These are phyloP conservation scores for Suillus ampliporus DNA, from an alignment of 768 basidiomycete species.

Conservation along the genomic window DNA sequence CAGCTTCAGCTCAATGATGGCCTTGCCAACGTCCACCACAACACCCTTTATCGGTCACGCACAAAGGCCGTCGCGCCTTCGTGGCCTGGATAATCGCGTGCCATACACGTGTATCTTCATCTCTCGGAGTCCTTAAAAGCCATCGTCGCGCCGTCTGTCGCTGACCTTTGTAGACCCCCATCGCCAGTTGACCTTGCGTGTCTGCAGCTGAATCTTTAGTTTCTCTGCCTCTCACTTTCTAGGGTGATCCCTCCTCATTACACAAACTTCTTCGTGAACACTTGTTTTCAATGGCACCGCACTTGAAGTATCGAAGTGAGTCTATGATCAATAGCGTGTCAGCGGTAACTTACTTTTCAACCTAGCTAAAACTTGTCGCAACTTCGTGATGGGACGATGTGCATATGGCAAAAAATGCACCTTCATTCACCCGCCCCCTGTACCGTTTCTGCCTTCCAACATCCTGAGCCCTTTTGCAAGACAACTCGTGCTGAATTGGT, in stretches of 20 bases:
- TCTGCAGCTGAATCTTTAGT: constrained; percentile 9
- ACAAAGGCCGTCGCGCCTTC: constrained; percentile 15
- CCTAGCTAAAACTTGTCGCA: constrained; percentile 44
- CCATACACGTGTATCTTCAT: constrained; percentile 38
- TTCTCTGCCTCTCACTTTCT: constrained; percentile 4
- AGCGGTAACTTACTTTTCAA: constrained; percentile 14
- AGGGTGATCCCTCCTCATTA: background rate
- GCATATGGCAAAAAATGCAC: constrained; percentile 44
- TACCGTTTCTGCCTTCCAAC: constrained; percentile 18
- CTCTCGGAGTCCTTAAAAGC: constrained; percentile 35
- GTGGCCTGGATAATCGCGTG: constrained; percentile 37
- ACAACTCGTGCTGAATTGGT: constrained; percentile 23
- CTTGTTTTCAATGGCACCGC: constrained; percentile 16
- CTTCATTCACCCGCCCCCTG: constrained; percentile 39
- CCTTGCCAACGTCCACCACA: constrained; percentile 11
- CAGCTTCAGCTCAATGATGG: background rate
- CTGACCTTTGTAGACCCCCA: constrained; percentile 17
- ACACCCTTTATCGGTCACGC: constrained; percentile 18
- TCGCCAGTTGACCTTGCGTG: background rate
- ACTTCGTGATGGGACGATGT: constrained; percentile 42
- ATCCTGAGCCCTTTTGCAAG: constrained; percentile 22
- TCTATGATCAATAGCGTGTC: constrained; percentile 10
- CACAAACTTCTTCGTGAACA: background rate
- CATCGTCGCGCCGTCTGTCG: constrained; percentile 24
- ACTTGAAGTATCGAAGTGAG: constrained; percentile 40